These are phyloP conservation scores for Hyaloscypha variabilis DNA, from an alignment of 495 filamentous ascomycete species.

Conservation along the genomic window DNA sequence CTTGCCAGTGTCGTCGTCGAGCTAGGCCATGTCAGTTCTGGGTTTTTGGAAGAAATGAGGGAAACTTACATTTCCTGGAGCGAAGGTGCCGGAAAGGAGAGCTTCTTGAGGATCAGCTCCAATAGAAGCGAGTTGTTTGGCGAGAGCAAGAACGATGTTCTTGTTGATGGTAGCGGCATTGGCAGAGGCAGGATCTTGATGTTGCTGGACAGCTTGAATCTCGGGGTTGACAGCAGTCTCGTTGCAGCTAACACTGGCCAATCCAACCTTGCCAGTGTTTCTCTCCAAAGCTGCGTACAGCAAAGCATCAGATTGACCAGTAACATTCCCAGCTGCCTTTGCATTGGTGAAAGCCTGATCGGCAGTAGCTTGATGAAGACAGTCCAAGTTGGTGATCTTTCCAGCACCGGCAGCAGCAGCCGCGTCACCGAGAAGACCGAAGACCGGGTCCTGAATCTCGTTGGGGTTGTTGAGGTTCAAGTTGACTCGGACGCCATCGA, in stretches of 20 bases:
- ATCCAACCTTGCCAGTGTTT: constrained; percentile 61
- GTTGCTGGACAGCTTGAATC: constrained; percentile 64
- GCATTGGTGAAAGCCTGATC: constrained; percentile 74
- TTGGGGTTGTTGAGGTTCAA: constrained; percentile 64
- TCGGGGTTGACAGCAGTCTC: constrained; percentile 68
- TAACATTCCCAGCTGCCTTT: constrained; percentile 60
- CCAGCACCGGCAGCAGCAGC: constrained; percentile 61
- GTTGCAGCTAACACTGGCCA: constrained; percentile 52
- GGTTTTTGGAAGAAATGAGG: background rate
- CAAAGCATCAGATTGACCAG: constrained; percentile 58
- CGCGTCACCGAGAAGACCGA: constrained; percentile 63
- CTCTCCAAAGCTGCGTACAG: constrained; percentile 65
- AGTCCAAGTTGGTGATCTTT: constrained; percentile 59
- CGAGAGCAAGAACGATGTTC: constrained; percentile 56
- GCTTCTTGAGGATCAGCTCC: constrained; percentile 61
- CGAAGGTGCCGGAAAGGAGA: constrained; percentile 59
- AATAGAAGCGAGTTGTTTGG: constrained; percentile 54
- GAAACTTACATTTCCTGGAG: constrained; percentile 52
- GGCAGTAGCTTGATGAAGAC: constrained; percentile 66
- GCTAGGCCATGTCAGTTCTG: constrained; percentile 29
- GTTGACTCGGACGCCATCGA: constrained; percentile 44
- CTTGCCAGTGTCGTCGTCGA: constrained; percentile 55
- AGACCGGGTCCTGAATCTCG: constrained; percentile 59
- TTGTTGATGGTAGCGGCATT: constrained; percentile 55
- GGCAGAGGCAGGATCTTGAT: constrained; percentile 62